Evolutionary conservation across 805 yeast genomes (phyloP), one percentile per base, ranked within the genome.

Genomic region (Spathaspora boniae): DNA sequence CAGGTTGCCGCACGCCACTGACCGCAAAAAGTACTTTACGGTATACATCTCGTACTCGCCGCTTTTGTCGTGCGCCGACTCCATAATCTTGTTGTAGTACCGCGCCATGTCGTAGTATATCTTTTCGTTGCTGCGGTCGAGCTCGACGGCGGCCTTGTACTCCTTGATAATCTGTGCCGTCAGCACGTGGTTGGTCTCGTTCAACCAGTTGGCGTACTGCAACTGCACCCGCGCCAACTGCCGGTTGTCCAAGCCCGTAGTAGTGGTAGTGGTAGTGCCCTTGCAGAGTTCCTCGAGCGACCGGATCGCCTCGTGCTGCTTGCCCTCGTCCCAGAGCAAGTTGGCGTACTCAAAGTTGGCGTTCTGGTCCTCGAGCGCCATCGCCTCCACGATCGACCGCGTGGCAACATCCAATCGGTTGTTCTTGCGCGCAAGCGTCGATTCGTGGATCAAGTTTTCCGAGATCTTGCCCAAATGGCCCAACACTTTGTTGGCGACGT

Each of bases 251-350:
- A n/a, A n/a, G n/a, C n/a, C n/a, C n/a, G n/a, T 22, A 11, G 25
- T 30, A 9, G 46, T 39, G 2, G 34, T 24, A 17, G 37, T 42
- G 16, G 45, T 45, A 22, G 46, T 43, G 6, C 52, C 53, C 4
- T 47, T 40, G 2, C 60, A 47, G 9, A 76, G 56, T 11, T 70
- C 68, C 6, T 71, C 70, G 24, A 86, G 62, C 6, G 77, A 66
- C 34, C 82, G 79, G 29, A 91, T 69, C 0, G 98, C 98, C 46
- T 87, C 82, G 16, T 88, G 74, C 41, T 78, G 86, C 43, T 87
- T 94, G 1, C 95, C 96, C 51, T 85, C 86, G 3, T 79, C 82
- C 97, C 98, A 91, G 26, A 87, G 58, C 6, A 93, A 68, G 38
- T 84, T 80, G 0, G 96, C 82, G 55, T 83, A 82, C 53, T 88